Percentiles rank a stretch among this genome's conserved stretches.
Evolutionary conservation across 371 early-diverging fungal genomes (phyloP).

Genomic region (Choanephora cucurbitarum): DNA sequence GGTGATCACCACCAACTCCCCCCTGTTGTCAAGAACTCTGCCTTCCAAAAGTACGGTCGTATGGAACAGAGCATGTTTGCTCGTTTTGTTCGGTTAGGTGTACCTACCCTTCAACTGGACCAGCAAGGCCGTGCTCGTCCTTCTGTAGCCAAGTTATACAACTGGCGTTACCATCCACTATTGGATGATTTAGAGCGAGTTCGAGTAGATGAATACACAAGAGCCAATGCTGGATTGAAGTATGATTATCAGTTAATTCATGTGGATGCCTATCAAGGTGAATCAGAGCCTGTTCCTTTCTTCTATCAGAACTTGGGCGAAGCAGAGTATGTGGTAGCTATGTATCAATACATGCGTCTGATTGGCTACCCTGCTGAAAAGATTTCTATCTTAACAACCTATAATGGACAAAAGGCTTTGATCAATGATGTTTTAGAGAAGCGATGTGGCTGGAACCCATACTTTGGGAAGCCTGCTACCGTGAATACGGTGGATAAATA

Average conservation of each 20-base stretch:
- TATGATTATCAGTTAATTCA: slow-evolving; percentile 86
- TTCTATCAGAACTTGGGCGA: slow-evolving; percentile 95
- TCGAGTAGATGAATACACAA: slow-evolving; percentile 41
- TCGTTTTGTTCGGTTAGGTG: slow-evolving; percentile 88
- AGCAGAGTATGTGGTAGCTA: slow-evolving; percentile 94
- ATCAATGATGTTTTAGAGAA: slow-evolving; percentile 85
- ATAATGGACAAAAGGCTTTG: slow-evolving; percentile 93
- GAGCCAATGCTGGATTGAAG: slow-evolving; percentile 83
- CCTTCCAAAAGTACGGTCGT: slow-evolving; percentile 82
- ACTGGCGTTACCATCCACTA: slow-evolving; percentile 73
- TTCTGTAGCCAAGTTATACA: slow-evolving; percentile 79
- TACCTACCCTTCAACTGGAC: slow-evolving; percentile 83
- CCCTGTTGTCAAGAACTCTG: slow-evolving; percentile 87
- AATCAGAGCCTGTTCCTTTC: slow-evolving; percentile 77
- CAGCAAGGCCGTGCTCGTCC: slow-evolving; percentile 85
- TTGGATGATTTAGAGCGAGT: slow-evolving; percentile 65
- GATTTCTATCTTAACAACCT: slow-evolving; percentile 92
- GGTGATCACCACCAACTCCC: slow-evolving; percentile 98
- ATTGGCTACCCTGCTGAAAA: slow-evolving; percentile 87
- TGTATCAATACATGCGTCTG: slow-evolving; percentile 94
- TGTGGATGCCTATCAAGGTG: slow-evolving; percentile 77
- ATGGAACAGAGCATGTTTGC: slow-evolving; percentile 93
- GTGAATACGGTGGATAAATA: slow-evolving; percentile 93
- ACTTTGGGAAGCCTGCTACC: slow-evolving; percentile 70
- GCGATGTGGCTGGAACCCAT: slow-evolving; percentile 84